Evolutionary conservation across 1,284 basidiomycete species (phyloP), one percentile per base, ranked within the genome.

Genomic region (Sporisorium scitamineum): DNA sequence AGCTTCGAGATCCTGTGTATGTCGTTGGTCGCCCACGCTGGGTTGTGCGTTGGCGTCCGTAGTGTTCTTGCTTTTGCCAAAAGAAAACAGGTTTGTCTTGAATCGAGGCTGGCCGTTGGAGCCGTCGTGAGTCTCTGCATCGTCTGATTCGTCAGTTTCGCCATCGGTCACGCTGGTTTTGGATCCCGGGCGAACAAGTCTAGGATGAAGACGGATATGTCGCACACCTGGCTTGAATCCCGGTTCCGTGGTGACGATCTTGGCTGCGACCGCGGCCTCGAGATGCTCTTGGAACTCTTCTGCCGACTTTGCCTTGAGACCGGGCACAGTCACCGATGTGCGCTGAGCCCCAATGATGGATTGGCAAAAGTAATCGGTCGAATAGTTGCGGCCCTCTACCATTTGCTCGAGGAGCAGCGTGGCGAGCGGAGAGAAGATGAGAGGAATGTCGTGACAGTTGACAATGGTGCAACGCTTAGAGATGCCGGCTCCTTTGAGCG

Each of bases 321-420:
- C 69, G 2, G 64, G 22, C 2, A 71, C 69, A 5, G 51, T 52
- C 13, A 66, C 50, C 31, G 62, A 55, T 3, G 61, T 41, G 41
- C 65, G 61, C 31, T 57, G 48, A 3, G 57, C 50, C 1, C 60
- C 63, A 14, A 78, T 55, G 47, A 76, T 65, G 16, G 61, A 63
- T 13, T 78, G 76, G 32, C 70, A 64, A 32, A 78, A 78, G 41
- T 70, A 70, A 61, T 78, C 76, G 45, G 72, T 75, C 26, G 69
- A 75, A 44, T 72, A 78, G 58, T 58, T 60, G 51, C 72, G 72
- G 6, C 72, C 72, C 41, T 78, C 72, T 10, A 34, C 47, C 54
- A 66, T 68, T 47, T 78, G 76, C 48, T 78, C 66, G 13, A 63
- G 60, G 14, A 78, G 70, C 42, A 74, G 52, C 8, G 63, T 59